Base-by-base conservation (phyloP, 805 yeast species). In the Metschnikowia arizonensis region DNA sequence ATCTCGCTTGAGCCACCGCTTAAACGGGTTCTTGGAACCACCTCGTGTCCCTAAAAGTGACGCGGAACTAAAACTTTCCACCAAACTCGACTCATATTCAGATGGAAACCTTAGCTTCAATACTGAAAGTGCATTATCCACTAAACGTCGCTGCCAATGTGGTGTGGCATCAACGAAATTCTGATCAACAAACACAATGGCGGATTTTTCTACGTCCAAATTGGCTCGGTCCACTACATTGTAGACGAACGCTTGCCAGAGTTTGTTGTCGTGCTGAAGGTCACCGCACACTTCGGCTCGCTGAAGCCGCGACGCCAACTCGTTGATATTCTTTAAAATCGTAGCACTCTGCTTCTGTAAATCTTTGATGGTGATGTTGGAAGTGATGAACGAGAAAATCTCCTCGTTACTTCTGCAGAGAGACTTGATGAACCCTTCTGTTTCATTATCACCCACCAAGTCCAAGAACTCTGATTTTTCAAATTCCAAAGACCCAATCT, bases 381-480 rank as follows among this genome's bases (percentile, higher is more conserved):
- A 63, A 1, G 66, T 64, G 24, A 73, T 71, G 54, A 73, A 72
- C 25, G 73, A 69, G 46, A 56, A 61, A 12, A 61, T 58, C 39
- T 60, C 57, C 44, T 60, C 64, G 47, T 59, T 59, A 48, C 58
- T 59, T 14, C 62, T 52, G 41, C 64, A 59, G 33, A 61, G 54
- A 31, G 76, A 69, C 55, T 74, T 74, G 40, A 81, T 68, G 58
- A 82, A 79, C 19, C 81, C 79, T 48, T 78, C 83, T 4, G 84
- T 74, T 29, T 82, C 85, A 52, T 57, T 55, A 33, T 60, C 58
- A 23, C 58, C 61, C 2, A 54, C 63, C 39, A 61, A 44, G 31
- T 60, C 61, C 34, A 60, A 50, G 51, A 81, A 73, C 42, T 79
- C 83, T 2, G 76, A 65, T 46, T 78, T 77, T 50, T 76, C 79